Conservation (phyloP, 2,329 filamentous ascomycete species). For the Clathrospora elynae region DNA sequence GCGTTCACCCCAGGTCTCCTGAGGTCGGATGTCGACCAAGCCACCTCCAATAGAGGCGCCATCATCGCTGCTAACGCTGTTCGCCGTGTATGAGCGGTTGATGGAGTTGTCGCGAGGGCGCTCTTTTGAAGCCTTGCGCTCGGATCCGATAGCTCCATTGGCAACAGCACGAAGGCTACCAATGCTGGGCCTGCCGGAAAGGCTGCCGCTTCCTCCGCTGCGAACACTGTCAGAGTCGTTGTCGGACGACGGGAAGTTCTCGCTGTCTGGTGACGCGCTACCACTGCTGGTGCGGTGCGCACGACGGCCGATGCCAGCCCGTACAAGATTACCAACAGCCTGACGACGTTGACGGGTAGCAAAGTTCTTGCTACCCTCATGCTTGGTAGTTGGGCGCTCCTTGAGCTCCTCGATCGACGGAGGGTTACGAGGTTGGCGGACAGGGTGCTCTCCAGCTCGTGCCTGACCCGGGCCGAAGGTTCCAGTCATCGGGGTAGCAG, state of each 20-base stretch:
- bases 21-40: conserved; percentile 54
- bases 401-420: conserved; percentile 90
- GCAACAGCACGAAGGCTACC: conserved; percentile 77
- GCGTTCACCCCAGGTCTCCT: conserved; percentile 64
- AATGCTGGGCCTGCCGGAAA: conserved; percentile 75
- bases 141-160: conserved; percentile 85
- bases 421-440: conserved; percentile 90
- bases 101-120: conserved; percentile 43
- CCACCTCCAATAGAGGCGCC: conserved; percentile 62
- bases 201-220: conserved; percentile 76
- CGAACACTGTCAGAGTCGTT: conserved; percentile 58
- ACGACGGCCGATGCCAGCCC: conserved; percentile 85
- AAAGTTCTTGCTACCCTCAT: conserved; percentile 98
- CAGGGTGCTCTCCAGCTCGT: conserved; percentile 90
- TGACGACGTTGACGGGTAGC: conserved; percentile 88
- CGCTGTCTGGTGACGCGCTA: conserved; percentile 88
- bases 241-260: conserved; percentile 75
- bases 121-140: conserved; percentile 66
- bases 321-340: conserved; percentile 88
- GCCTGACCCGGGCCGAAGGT: conserved; percentile 91
- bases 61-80: conserved; percentile 70
- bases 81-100: conserved; percentile 59
- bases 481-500: conserved; percentile 78
- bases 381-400: conserved; percentile 85
- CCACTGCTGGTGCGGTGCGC: conserved; percentile 70